Conservation (phyloP, 2,329 filamentous ascomycete genomes). For the Xylaria sp. region DNA sequence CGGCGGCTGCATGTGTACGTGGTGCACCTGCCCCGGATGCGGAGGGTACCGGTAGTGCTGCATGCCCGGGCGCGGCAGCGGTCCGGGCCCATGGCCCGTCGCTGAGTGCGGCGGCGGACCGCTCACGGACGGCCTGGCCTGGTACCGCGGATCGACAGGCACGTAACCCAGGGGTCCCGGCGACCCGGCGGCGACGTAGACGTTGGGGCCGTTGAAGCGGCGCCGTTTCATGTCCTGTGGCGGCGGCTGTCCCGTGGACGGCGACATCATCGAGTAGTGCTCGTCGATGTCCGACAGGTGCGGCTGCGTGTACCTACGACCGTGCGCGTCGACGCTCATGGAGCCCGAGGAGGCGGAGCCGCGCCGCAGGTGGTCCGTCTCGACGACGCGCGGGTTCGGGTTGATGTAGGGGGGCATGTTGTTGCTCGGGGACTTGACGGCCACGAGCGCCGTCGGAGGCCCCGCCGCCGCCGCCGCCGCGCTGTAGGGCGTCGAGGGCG, state of each 20-base stretch:
- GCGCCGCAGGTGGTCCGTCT: constrained; percentile 37
- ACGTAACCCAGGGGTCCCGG: constrained; percentile 44
- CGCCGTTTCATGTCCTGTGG: constrained; percentile 39
- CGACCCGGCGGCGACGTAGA: constrained; percentile 40
- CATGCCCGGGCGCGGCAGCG: constrained; percentile 30
- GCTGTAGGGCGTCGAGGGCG: constrained; percentile 54
- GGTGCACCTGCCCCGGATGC: constrained; percentile 18
- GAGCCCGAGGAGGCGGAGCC: constrained; percentile 30
- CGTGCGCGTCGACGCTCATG: constrained; percentile 59
- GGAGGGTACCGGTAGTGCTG: constrained; percentile 27
- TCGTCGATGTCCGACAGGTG: constrained; percentile 45
- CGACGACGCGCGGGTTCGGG: constrained; percentile 34
- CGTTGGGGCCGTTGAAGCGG: constrained; percentile 36
- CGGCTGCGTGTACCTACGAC: constrained; percentile 59
- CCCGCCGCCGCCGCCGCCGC: constrained; percentile 43
- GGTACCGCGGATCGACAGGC: constrained; percentile 36
- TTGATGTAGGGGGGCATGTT: constrained; percentile 29
- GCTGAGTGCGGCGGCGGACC: constrained; percentile 31
- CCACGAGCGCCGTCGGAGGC: no score
- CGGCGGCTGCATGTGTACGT: constrained; percentile 57
- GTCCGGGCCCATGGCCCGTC: constrained; percentile 34
- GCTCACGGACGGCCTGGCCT: constrained; percentile 33
- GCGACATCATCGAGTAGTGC: constrained; percentile 41
- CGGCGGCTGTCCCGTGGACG: constrained; percentile 13
- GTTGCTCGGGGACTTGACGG: constrained; percentile 18